Conservation (phyloP, 331 rosid species). For the Quercus lobata region DNA sequence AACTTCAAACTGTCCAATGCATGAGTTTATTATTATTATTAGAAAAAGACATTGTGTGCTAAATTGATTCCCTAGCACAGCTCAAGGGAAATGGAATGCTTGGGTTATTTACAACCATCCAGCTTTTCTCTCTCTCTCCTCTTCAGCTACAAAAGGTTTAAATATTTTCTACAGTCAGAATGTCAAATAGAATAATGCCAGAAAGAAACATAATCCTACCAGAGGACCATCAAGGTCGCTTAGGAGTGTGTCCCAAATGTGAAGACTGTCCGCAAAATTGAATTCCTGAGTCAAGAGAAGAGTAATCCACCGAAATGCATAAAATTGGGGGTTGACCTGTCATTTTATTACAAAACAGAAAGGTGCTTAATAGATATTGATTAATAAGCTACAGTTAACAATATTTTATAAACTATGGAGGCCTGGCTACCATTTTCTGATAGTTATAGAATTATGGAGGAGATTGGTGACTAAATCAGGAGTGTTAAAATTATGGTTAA, state of each 20-base stretch:
- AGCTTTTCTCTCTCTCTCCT: not conserved
- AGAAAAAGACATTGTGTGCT: not conserved
- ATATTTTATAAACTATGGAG: not conserved
- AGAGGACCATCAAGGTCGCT: constrained; percentile 97
- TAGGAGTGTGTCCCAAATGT: constrained; percentile 91
- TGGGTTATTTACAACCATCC: not conserved
- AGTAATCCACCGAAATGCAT: constrained; percentile 99
- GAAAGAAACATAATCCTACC: constrained; percentile 40
- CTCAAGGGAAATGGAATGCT: not conserved
- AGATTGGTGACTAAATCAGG: no score
- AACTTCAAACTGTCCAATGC: no score
- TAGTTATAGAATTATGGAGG: no score
- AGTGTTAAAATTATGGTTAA: no score
- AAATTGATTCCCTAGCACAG: no score
- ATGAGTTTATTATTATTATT: not conserved
- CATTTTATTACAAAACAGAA: constrained; percentile 3
- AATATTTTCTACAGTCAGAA: not conserved
- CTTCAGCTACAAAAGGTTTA: not conserved
- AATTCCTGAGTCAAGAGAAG: constrained; percentile 97
- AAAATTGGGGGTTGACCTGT: constrained; percentile 72
- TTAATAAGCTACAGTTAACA: constrained; percentile 10
- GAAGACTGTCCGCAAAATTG: constrained; percentile 93
- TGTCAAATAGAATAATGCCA: constrained; percentile 2
- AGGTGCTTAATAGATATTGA: constrained; percentile 3
- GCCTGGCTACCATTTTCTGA: no score